Conservation (phyloP, 176 grass and related monocot species). For the Echinochloa phyllopogon region DNA sequence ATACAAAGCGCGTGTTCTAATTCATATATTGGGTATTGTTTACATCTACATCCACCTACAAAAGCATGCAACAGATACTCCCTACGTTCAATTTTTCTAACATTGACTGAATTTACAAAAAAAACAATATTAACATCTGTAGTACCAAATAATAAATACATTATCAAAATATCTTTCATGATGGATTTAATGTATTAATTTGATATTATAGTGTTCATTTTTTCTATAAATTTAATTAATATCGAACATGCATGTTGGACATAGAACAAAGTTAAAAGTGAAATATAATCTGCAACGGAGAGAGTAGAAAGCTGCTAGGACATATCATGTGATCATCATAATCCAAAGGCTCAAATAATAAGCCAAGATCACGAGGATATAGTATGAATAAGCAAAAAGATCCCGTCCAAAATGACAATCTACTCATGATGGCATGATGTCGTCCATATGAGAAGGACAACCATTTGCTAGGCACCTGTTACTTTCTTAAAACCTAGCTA, state of each 20-base stretch:
- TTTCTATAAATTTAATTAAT: no score
- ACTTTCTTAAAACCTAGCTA: background rate
- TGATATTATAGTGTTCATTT: no score
- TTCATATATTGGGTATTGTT: background rate
- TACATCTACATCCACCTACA: background rate
- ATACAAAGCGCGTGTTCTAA: background rate
- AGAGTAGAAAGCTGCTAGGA: background rate
- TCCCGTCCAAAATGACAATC: background rate
- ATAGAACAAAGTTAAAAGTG: no score
- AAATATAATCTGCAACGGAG: background rate
- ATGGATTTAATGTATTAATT: no score
- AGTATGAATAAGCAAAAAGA: background rate
- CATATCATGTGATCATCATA: background rate
- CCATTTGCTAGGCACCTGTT: background rate
- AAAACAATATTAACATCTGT: background rate
- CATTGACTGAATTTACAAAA: no score
- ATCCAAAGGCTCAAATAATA: background rate
- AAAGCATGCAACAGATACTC: background rate
- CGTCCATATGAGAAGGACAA: background rate
- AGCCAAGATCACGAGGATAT: background rate
- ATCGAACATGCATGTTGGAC: no score
- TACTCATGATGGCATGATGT: constrained; percentile 5
- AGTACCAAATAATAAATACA: no score
- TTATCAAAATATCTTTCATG: no score
- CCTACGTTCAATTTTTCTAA: no score